A percentile compares a stretch with the other conserved stretches of the same genome.
These are phyloP conservation scores for Naumovozyma baii DNA, from an alignment of 805 yeast genomes.

Conservation along the genomic window DNA sequence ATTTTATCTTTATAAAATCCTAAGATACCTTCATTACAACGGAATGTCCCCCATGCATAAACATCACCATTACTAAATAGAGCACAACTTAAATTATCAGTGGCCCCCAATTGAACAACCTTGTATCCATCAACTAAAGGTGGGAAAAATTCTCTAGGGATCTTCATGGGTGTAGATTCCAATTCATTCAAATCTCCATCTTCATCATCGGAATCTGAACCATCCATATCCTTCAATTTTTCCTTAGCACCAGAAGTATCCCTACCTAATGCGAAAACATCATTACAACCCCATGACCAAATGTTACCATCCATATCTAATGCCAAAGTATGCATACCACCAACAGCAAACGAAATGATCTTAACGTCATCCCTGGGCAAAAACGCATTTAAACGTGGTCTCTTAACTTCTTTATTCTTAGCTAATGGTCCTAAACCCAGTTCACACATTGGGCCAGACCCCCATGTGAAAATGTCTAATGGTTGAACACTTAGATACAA, in stretches of 20 bases:
- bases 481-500: constrained; percentile 30
- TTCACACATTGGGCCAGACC: constrained; percentile 96
- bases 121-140: constrained; percentile 40
- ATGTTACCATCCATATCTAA: constrained; percentile 63
- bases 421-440: constrained; percentile 95
- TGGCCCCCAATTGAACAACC: constrained; percentile 77
- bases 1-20: constrained; percentile 63
- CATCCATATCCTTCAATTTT: constrained; percentile 58
- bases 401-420: constrained; percentile 82
- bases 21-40: constrained; percentile 83
- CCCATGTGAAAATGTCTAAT: constrained; percentile 85
- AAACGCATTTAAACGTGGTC: constrained; percentile 86
- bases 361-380: constrained; percentile 53
- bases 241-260: constrained; percentile 62
- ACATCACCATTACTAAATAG: constrained; percentile 75
- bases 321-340: constrained; percentile 92
- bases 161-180: constrained; percentile 81
- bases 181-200: constrained; percentile 78
- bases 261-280: constrained; percentile 84
- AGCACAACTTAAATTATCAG: constrained; percentile 83
- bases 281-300: constrained; percentile 99
- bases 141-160: constrained; percentile 50
- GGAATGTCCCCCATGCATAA: constrained; percentile 96
- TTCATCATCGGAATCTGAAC: constrained; percentile 44
- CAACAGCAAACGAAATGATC: constrained; percentile 81